Conservation (phyloP, 345 rosid species). For the rapeseed (Brassica napus) region Da-Ae NC_063448.1:2460001-2460500, state of each 20-base stretch:
- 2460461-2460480: background rate
- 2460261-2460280: constrained; percentile 57
- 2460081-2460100: constrained; percentile 54
- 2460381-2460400: constrained; percentile 76
- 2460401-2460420: constrained; percentile 82
- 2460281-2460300: constrained; percentile 54
- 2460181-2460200: constrained; percentile 50
- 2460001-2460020: background rate
- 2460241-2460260: constrained; percentile 42
- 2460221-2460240: constrained; percentile 34
- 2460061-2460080: constrained; percentile 58
- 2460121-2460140: constrained; percentile 27
- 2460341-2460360: constrained; percentile 75
- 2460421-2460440: constrained; percentile 54
- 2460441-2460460: background rate
- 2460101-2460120: constrained; percentile 10
- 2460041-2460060: constrained; percentile 63
- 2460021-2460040: constrained; percentile 40
- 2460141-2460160: constrained; percentile 17
- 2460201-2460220: constrained; percentile 61
- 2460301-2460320: constrained; percentile 50
- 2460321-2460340: constrained; percentile 77
- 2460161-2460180: constrained; percentile 10
- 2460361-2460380: constrained; percentile 86
- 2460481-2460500: background rate